Base-by-base conservation (phyloP, 768 basidiomycete genomes). In the Cubamyces lactineus region DNA sequence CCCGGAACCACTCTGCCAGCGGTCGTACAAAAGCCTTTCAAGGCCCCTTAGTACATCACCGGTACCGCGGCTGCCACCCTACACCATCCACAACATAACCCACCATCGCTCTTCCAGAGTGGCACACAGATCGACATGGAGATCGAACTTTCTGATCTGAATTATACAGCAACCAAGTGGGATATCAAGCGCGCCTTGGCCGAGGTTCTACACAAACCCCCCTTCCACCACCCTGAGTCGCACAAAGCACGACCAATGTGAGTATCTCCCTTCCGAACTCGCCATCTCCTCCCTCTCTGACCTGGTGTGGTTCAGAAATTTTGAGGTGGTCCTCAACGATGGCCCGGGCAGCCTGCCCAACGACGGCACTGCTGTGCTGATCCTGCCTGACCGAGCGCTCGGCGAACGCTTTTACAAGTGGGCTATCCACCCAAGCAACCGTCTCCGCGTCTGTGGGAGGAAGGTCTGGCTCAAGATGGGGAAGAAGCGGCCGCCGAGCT, bases 111-210 rank as follows among this genome's bases (percentile, higher is more conserved):
- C 9, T 34, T 9, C 34, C 4, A 11, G 34, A 34, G 34, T 11
- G 34, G 9, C 41, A 12, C 28, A 9, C 19, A 4, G 9, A 47
- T 30, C 38, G 12, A 13, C 62, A 79, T 80, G 79, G 75, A 78
- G 34, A 69, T 80, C 48, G 34, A 63, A 9, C 61, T 80, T 38
- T 66, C 67, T n/a, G 67, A 68, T 13, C 48, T 80, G 5, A 64
- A 66, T n/a, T 71, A 68, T 58, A 73, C 76, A 16, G 79, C 78
- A 3, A 82, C 79, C 55, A 65, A 79, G 49, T 87, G 80, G 76
- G 80, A 81, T 23, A 76, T 89, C 11, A 85, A 80, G n/a, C 78
- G 82, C 30, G 77, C 72, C 4, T 76, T 92, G 45, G 82, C 82
- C 0, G 51, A 65, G 5, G 76, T 85, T 30, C 73, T 92, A 0